Evolutionary conservation across 2,329 filamentous ascomycete genomes (phyloP), one percentile per base, ranked within the genome.

Genomic region (Beauveria varroae): DNA sequence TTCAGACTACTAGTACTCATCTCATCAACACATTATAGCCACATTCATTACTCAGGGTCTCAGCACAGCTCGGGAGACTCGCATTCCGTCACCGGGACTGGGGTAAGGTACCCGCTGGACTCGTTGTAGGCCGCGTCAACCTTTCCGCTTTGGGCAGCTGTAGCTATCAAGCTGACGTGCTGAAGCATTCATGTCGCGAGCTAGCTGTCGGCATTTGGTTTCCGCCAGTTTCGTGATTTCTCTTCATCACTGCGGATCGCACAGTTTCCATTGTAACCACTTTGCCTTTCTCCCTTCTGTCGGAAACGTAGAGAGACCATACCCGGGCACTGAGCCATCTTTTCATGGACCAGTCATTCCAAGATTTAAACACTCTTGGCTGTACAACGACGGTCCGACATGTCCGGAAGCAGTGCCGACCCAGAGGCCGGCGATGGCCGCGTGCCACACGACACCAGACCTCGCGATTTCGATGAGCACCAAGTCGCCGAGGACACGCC

Each of bases 401-500:
- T 52, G 37, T 30, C 47, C 37, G 37, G 41, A 47, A 8, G 0
- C n/a, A 20, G 8, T 14, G n/a, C 37, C 37, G 57, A 47, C 49
- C 8, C 3, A 7, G 57, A 47, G 26, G 14, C 28, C 20, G 47
- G 37, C 34, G 37, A 52, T 22, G 57, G 22, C 8, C 20, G n/a
- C n/a, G 44, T 26, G 18, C 16, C 41, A 28, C 4, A 18, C 47
- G 24, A 44, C 22, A 43, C 10, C 18, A 22, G 37, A 24, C 10
- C 18, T 3, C 43, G 30, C 30, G 14, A 34, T 18, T 2, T 3
- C 22, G 14, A 14, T 30, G 40, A 34, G 10, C 40, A 37, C 41
- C 24, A 44, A 5, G 30, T 16, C 3, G 46, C 28, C 49, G 65
- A 66, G 50, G 52, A 61, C 22, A 64, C 64, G 20, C 64, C 62